A percentile compares a stretch with the other conserved stretches of the same genome.
These are phyloP conservation scores for Leccinum fibrillosum DNA, from an alignment of 768 basidiomycete species.

Conservation along the genomic window DNA sequence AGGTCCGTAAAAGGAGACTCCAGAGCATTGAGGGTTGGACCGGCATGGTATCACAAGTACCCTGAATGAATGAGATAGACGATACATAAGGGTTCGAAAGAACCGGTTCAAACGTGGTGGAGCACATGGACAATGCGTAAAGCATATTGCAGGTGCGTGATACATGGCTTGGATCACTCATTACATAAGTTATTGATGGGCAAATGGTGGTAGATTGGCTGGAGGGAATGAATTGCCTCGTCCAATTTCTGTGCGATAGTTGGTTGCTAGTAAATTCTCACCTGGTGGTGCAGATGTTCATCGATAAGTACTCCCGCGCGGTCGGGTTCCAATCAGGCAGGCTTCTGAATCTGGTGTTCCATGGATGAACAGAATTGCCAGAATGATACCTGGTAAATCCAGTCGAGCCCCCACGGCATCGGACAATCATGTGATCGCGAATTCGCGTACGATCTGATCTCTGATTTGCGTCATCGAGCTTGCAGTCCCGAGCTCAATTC, in stretches of 20 bases:
- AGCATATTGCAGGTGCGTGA: too few species aligned
- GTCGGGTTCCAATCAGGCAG: background rate
- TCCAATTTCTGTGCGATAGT: background rate
- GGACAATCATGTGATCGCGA: too few species aligned
- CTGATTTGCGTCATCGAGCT: too few species aligned
- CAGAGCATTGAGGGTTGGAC: background rate
- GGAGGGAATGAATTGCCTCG: too few species aligned
- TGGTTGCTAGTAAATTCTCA: background rate
- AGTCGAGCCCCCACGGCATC: background rate
- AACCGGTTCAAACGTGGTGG: background rate
- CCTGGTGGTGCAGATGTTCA: background rate
- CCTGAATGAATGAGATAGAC: too few species aligned
- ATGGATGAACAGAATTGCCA: background rate
- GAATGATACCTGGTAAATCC: background rate
- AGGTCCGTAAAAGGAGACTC: background rate
- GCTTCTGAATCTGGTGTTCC: background rate
- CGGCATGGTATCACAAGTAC: background rate
- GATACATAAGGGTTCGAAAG: too few species aligned
- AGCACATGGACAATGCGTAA: background rate
- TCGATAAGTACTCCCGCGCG: background rate
- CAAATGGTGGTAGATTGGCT: too few species aligned
- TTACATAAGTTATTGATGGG: too few species aligned
- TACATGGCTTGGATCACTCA: too few species aligned
- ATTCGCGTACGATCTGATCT: too few species aligned
- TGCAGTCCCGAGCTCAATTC: too few species aligned